A percentile compares a stretch with the other conserved stretches of the same genome.
phyloP scores from a whole-genome alignment of 164 flowering plant species.

The Magnolia kwangsiensis region DNA sequence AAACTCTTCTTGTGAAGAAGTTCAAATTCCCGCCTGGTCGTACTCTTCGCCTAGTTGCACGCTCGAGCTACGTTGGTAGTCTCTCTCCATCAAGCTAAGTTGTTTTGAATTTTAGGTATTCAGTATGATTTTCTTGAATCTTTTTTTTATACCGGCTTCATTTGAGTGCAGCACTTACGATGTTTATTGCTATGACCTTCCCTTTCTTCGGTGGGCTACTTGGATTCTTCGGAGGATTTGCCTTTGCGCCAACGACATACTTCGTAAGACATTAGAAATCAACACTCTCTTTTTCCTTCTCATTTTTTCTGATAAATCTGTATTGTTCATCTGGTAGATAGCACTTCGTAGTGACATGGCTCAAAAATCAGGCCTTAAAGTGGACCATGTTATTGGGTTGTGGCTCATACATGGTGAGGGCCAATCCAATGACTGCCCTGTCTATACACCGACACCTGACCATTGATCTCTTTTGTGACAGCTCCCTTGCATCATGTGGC shows the following conservation, averaged over 20 bases:
- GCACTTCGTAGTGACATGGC: background rate
- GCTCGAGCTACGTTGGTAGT: slow-evolving; percentile 57
- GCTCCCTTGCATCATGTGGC: slow-evolving; percentile 87
- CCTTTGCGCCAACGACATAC: slow-evolving; percentile 62
- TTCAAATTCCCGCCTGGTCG: slow-evolving; percentile 36
- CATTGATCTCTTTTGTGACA: slow-evolving; percentile 16
- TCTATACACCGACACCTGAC: background rate
- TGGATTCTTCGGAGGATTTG: slow-evolving; percentile 71
- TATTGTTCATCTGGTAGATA: background rate
- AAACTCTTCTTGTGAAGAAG: slow-evolving; percentile 43
- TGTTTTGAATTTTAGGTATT: background rate
- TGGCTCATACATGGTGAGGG: too few relatives aligned
- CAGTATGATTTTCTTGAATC: background rate
- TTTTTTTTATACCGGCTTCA: background rate
- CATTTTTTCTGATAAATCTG: background rate
- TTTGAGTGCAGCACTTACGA: slow-evolving; percentile 50
- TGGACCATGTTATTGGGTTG: background rate
- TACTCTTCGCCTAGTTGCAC: slow-evolving; percentile 42
- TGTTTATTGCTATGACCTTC: slow-evolving; percentile 58
- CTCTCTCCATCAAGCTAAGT: background rate
- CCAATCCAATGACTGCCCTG: background rate
- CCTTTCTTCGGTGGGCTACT: slow-evolving; percentile 80
- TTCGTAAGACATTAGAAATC: slow-evolving; percentile 34
- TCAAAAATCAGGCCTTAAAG: background rate
- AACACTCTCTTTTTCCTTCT: background rate